Conservation (phyloP, 2,329 filamentous ascomycete species). For the Stagonosporopsis vannaccii region DNA sequence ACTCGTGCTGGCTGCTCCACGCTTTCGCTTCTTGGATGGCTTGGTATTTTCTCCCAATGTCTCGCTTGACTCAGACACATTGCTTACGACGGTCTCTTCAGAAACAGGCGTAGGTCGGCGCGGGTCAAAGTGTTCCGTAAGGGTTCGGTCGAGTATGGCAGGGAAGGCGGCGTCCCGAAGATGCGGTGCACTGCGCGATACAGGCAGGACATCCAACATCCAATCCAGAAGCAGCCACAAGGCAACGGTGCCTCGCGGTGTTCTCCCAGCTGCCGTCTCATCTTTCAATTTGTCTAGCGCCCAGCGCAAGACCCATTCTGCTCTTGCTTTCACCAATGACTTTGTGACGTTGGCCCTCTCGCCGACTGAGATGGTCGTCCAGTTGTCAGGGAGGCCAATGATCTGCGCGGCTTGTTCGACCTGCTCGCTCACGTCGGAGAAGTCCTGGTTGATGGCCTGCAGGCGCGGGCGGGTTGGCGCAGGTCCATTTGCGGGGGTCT, state of each 20-base stretch:
- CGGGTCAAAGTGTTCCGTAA: conserved; percentile 61
- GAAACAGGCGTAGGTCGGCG: conserved; percentile 4
- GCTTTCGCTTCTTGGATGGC: conserved; percentile 48
- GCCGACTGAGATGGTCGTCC: conserved; percentile 27
- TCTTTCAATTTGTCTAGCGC: conserved; percentile 66
- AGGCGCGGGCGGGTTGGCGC: conserved; percentile 48
- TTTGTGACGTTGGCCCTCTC: conserved; percentile 19
- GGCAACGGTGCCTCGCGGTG: conserved; percentile 53
- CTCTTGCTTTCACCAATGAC: conserved; percentile 48
- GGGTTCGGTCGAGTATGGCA: conserved; percentile 68
- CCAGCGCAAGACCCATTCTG: conserved; percentile 74
- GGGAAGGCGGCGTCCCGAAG: conserved; percentile 75
- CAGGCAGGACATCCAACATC: conserved; percentile 70
- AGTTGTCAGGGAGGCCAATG: conserved; percentile 46
- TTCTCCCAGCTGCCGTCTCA: conserved; percentile 41
- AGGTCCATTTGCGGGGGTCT: conserved; percentile 24
- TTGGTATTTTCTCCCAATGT: conserved; percentile 32
- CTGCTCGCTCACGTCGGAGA: conserved; percentile 47
- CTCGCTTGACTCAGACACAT: conserved; percentile 40
- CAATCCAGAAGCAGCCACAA: conserved; percentile 68
- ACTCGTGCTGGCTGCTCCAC: conserved; percentile 28
- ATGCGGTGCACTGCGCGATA: conserved; percentile 73
- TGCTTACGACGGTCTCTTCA: conserved; percentile 21
- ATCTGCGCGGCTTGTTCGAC: conserved; percentile 52
- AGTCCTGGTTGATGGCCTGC: conserved; percentile 50